These are phyloP conservation scores for Leptodontidium sp. DNA, from an alignment of 2,329 filamentous ascomycete genomes.

Conservation along the genomic window DNA sequence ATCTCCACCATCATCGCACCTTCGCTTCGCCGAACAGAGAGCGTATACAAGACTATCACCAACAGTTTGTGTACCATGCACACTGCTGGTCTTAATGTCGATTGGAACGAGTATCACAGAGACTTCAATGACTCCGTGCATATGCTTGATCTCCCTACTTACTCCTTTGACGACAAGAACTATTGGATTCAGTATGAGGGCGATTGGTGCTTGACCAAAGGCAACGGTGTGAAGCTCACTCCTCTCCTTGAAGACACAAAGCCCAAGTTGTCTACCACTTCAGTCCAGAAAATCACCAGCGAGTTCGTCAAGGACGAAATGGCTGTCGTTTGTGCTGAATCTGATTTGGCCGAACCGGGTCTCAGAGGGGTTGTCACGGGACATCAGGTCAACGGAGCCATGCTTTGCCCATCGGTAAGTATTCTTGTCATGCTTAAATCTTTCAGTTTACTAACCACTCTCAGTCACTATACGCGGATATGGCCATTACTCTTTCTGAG, in stretches of 20 bases:
- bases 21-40: slow-evolving; percentile 68
- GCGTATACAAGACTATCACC: slow-evolving; percentile 70
- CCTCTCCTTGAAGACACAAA: slow-evolving; percentile 37
- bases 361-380: slow-evolving; percentile 63
- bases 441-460: slow-evolving; percentile 35
- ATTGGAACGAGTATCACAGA: slow-evolving; percentile 76
- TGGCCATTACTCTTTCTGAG: slow-evolving; percentile 69
- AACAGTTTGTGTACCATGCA: slow-evolving; percentile 67
- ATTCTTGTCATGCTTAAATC: slow-evolving; percentile 5
- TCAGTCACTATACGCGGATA: slow-evolving; percentile 61
- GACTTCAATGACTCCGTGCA: slow-evolving; percentile 65
- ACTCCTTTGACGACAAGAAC: slow-evolving; percentile 74
- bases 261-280: slow-evolving; percentile 62
- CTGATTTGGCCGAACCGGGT: slow-evolving; percentile 61
- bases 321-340: slow-evolving; percentile 61
- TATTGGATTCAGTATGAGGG: slow-evolving; percentile 72
- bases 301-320: slow-evolving; percentile 61
- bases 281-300: slow-evolving; percentile 62
- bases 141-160: slow-evolving; percentile 71
- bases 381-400: slow-evolving; percentile 66
- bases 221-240: slow-evolving; percentile 36
- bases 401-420: slow-evolving; percentile 62
- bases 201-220: slow-evolving; percentile 75
- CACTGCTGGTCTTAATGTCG: slow-evolving; percentile 66
- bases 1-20: slow-evolving; percentile 62